A percentile compares a stretch with the other conserved stretches of the same genome.
Conservation (phyloP, 2,329 filamentous ascomycete genomes). For the Xylaria sp. region DNA sequence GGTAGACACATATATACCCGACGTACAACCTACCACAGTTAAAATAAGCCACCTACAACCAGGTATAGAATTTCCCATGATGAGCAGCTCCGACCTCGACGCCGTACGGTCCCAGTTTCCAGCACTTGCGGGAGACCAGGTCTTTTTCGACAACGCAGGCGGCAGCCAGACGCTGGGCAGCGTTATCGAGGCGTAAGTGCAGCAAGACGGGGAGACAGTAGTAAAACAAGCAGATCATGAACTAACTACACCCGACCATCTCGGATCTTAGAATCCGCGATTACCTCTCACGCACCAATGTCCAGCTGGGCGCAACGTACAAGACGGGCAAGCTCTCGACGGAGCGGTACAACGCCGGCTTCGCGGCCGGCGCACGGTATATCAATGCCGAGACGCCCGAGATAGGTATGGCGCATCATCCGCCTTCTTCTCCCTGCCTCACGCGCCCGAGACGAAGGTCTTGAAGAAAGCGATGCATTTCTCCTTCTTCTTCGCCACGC, state of each 20-base stretch:
- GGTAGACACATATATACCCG: not conserved
- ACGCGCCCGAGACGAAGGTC: not conserved
- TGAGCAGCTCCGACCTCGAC: constrained; percentile 57
- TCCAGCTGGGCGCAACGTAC: constrained; percentile 78
- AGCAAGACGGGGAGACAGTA: no score
- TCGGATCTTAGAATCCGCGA: constrained; percentile 58
- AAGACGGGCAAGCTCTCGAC: constrained; percentile 64
- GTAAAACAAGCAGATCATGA: not conserved
- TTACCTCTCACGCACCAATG: constrained; percentile 72
- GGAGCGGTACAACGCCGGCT: constrained; percentile 62
- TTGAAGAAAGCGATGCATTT: not conserved
- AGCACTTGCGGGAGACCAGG: constrained; percentile 67
- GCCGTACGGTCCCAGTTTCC: constrained; percentile 68
- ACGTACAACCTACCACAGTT: not conserved
- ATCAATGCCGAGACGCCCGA: constrained; percentile 71
- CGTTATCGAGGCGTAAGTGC: constrained; percentile 68
- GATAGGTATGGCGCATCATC: constrained; percentile 54
- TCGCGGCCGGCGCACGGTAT: constrained; percentile 69
- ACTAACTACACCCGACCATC: not conserved
- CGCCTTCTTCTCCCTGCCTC: not conserved
- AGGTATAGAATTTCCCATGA: constrained; percentile 8
- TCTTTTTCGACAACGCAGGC: constrained; percentile 80
- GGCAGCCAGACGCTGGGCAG: constrained; percentile 72
- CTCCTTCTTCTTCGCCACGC: not conserved
- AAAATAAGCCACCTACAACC: not conserved